A percentile compares a stretch with the other conserved stretches of the same genome.
phyloP scores from a whole-genome alignment of 805 yeast genomes.

The Starmerella potacharoeniae region DNA sequence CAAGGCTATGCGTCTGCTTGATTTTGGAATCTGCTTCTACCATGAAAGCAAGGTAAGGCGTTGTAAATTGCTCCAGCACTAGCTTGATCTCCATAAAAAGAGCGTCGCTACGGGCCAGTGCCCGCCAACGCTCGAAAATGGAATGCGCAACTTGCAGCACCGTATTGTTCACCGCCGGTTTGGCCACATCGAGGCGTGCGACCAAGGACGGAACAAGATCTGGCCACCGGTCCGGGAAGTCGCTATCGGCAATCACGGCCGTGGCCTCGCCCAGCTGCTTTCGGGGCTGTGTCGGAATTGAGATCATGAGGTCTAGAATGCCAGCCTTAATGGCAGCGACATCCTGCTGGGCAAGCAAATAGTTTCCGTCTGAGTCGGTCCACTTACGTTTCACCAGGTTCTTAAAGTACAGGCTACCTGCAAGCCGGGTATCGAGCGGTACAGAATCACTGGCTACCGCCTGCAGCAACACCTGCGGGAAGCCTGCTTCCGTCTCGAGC shows the following conservation, averaged over 20 bases:
- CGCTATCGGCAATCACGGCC: conserved; percentile 86
- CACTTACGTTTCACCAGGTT: conserved; percentile 74
- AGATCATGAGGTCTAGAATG: conserved; percentile 76
- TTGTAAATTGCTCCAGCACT: conserved; percentile 72
- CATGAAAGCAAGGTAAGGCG: conserved; percentile 65
- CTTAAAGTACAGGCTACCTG: conserved; percentile 84
- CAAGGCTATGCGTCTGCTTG: conserved; percentile 37
- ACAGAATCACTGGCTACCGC: conserved; percentile 56
- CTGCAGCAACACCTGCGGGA: conserved; percentile 62
- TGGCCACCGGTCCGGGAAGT: conserved; percentile 87
- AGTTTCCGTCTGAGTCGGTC: conserved; percentile 82
- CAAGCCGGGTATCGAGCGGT: conserved; percentile 53
- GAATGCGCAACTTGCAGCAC: conserved; percentile 88
- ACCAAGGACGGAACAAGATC: conserved; percentile 50
- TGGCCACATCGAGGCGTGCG: conserved; percentile 51
- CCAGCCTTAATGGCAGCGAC: conserved; percentile 59
- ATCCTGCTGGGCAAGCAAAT: conserved; percentile 50
- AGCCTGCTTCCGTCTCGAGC: conserved; percentile 59
- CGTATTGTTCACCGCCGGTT: conserved; percentile 52
- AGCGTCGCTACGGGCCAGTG: conserved; percentile 81
- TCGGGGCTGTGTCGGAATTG: conserved; percentile 56
- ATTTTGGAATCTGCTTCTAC: conserved; percentile 54
- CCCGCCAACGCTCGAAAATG: conserved; percentile 94
- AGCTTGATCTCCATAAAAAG: conserved; percentile 75
- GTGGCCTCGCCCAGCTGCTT: conserved; percentile 93